These are phyloP conservation scores for Dactylellina sp. DNA, from an alignment of 2,329 filamentous ascomycete genomes.

Conservation along the genomic window DNA sequence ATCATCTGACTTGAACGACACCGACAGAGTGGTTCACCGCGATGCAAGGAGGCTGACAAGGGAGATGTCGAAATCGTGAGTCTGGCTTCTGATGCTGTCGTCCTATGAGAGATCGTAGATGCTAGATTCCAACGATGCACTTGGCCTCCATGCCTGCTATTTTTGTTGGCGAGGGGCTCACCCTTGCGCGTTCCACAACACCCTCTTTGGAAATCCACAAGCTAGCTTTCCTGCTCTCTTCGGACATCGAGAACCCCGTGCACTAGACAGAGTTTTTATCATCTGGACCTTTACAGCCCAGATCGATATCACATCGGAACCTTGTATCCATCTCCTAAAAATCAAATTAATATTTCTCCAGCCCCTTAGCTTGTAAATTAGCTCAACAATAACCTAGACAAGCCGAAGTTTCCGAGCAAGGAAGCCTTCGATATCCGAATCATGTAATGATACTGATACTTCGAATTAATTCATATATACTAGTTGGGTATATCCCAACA, in stretches of 20 bases:
- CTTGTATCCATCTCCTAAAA: not conserved
- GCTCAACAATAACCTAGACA: not conserved
- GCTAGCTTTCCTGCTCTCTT: not conserved
- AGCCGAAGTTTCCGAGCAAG: too few species aligned
- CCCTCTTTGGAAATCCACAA: slow-evolving; percentile 12
- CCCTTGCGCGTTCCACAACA: slow-evolving; percentile 35
- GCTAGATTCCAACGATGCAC: slow-evolving; percentile 42
- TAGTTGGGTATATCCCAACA: not conserved
- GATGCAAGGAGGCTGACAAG: slow-evolving; percentile 40
- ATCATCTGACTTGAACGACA: slow-evolving; percentile 57
- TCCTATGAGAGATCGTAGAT: slow-evolving; percentile 53
- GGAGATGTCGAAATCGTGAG: slow-evolving; percentile 36
- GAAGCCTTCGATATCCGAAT: not conserved
- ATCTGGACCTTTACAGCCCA: not conserved
- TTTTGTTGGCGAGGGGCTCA: slow-evolving; percentile 51
- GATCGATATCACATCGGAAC: not conserved
- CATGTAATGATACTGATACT: not conserved
- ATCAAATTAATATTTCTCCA: not conserved
- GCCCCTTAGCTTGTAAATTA: not conserved
- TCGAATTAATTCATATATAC: not conserved
- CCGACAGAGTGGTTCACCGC: slow-evolving; percentile 49
- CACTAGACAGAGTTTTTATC: not conserved
- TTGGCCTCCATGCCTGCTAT: slow-evolving; percentile 41
- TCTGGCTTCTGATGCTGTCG: slow-evolving; percentile 22
- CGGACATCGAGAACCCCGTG: slow-evolving; percentile 13